These are phyloP conservation scores for Massarina eburnea DNA, from an alignment of 2,329 filamentous ascomycete species.

Conservation along the genomic window DNA sequence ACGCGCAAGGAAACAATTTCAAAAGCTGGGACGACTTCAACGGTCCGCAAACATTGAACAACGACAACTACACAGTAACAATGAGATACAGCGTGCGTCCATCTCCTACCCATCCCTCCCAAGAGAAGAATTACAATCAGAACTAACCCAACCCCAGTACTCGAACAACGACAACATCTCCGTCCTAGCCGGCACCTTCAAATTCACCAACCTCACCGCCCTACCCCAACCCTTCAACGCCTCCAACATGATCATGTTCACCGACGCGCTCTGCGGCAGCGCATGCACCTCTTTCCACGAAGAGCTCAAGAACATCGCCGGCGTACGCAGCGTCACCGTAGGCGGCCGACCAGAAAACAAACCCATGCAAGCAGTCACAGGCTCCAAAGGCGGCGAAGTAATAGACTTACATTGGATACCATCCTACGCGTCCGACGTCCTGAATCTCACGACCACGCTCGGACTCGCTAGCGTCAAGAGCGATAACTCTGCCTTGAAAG, in stretches of 20 bases:
- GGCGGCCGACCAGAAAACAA: slow-evolving; percentile 58
- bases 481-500: too few species aligned
- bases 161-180: slow-evolving; percentile 21
- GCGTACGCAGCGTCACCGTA: slow-evolving; percentile 57
- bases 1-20: too few species aligned
- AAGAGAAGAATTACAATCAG: slow-evolving; percentile 3
- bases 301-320: slow-evolving; percentile 53
- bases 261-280: slow-evolving; percentile 60
- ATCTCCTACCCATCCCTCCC: too few species aligned
- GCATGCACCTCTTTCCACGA: slow-evolving; percentile 61
- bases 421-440: too few species aligned
- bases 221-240: slow-evolving; percentile 38
- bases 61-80: slow-evolving; percentile 43
- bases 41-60: slow-evolving; percentile 38
- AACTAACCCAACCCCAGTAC: slow-evolving; percentile 15
- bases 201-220: slow-evolving; percentile 20
- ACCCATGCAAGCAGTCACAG: slow-evolving; percentile 64
- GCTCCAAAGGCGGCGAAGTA: slow-evolving; percentile 56
- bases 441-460: too few species aligned
- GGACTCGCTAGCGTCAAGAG: too few species aligned
- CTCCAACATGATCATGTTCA: slow-evolving; percentile 46
- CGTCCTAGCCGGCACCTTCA: slow-evolving; percentile 14
- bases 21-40: slow-evolving; percentile 51
- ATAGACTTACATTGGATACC: too few species aligned
- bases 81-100: slow-evolving; percentile 35